A percentile compares a stretch with the other conserved stretches of the same genome.
These are phyloP conservation scores for Alopecurus myosuroides DNA, from an alignment of 176 grass and related monocot species.

Conservation along the genomic window DNA sequence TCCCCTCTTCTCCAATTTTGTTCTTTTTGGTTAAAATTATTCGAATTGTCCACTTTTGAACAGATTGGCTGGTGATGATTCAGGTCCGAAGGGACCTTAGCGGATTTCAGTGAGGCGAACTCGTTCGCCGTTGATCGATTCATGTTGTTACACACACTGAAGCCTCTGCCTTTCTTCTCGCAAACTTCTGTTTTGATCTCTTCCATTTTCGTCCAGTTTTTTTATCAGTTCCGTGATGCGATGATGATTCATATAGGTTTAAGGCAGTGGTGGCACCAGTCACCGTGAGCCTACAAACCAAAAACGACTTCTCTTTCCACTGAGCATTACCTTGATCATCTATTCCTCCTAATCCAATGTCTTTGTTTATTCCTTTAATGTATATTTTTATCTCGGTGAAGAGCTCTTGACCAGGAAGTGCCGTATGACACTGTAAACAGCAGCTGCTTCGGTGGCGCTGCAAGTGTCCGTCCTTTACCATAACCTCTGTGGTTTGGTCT, in stretches of 20 bases:
- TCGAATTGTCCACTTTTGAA: not conserved
- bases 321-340: not conserved
- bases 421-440: not conserved
- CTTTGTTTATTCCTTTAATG: no score
- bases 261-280: constrained; percentile 18
- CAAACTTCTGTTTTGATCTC: no score
- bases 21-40: not conserved
- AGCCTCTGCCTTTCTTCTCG: not conserved
- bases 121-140: constrained; percentile 31
- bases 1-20: not conserved
- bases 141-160: constrained; percentile 58
- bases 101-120: constrained; percentile 55
- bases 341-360: no score
- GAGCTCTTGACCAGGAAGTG: not conserved
- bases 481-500: not conserved
- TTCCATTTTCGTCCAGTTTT: no score
- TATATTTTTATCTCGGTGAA: not conserved
- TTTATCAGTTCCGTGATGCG: not conserved
- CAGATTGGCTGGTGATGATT: constrained; percentile 31
- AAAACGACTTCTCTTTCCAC: constrained; percentile 69
- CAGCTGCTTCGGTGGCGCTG: not conserved
- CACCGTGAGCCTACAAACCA: constrained; percentile 37
- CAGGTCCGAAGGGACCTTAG: constrained; percentile 52
- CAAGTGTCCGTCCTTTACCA: not conserved
- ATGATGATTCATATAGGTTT: constrained; percentile 10